Evolutionary conservation across 2,329 filamentous ascomycete genomes (phyloP).

Genomic region (Exophiala oligosperma): DNA sequence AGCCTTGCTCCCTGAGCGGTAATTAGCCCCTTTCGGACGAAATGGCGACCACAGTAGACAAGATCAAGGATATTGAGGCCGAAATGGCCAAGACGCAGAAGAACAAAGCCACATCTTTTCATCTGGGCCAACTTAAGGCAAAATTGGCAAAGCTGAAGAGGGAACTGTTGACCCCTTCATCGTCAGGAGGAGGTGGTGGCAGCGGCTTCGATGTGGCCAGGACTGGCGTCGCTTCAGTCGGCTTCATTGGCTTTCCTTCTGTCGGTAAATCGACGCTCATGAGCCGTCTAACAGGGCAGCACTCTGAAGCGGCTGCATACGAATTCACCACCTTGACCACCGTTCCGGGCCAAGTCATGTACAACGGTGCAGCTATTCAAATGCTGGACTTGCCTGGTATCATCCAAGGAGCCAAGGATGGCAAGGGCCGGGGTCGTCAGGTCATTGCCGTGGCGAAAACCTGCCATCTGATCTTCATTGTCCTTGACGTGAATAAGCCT

Average conservation of each 20-base stretch:
- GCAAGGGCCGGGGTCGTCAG: conserved; percentile 94
- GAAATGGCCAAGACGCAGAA: conserved; percentile 98
- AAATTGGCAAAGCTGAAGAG: conserved; percentile 98
- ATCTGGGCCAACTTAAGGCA: conserved; percentile 92
- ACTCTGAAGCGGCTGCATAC: conserved; percentile 95
- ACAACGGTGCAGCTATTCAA: conserved; percentile 96
- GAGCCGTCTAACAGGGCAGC: conserved; percentile 90
- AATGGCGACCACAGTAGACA: conserved; percentile 97
- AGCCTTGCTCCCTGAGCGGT: conserved; percentile 10
- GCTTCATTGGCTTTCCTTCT: conserved; percentile 97
- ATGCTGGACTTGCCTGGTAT: conserved; percentile 99
- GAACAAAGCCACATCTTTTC: conserved; percentile 92
- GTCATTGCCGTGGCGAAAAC: conserved; percentile 99
- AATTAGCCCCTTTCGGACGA: conserved; percentile 41
- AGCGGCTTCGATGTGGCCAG: conserved; percentile 95
- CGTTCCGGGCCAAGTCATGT: conserved; percentile 91
- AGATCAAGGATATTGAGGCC: conserved; percentile 97
- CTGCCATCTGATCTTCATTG: conserved; percentile 97
- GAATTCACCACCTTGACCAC: conserved; percentile 98
- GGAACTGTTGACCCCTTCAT: conserved; percentile 82
- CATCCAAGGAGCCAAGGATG: conserved; percentile 97
- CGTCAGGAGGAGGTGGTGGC: conserved; percentile 78
- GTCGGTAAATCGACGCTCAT: conserved; percentile 98
- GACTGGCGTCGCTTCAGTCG: conserved; percentile 94
- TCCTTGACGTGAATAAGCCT: conserved; percentile 97